These are phyloP conservation scores for Halocafeteria seosinensis DNA, from an alignment of 108 stramenopile genomes.

Conservation along the genomic window DNA sequence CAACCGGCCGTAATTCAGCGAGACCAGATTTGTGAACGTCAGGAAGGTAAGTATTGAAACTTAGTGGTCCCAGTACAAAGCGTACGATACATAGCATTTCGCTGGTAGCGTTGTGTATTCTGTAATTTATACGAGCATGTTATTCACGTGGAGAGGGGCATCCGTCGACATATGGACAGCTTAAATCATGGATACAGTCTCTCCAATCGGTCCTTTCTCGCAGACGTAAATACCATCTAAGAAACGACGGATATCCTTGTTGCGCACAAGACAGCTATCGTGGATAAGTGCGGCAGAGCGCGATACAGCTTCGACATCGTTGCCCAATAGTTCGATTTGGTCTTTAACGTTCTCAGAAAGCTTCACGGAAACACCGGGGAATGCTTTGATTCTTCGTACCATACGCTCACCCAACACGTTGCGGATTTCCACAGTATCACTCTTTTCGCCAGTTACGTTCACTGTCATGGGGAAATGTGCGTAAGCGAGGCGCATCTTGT, in stretches of 20 bases:
- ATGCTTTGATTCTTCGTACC: conserved; percentile 66
- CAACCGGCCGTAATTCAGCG: too few species aligned
- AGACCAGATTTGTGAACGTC: too few species aligned
- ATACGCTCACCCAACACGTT: conserved; percentile 99
- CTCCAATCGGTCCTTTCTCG: conserved; percentile 68
- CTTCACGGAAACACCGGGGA: conserved; percentile 70
- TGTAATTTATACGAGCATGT: too few species aligned
- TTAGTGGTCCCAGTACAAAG: too few species aligned
- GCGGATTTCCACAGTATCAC: conserved; percentile 67
- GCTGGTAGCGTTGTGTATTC: too few species aligned
- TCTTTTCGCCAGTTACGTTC: conserved; percentile 42
- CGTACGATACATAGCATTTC: too few species aligned
- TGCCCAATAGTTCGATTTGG: conserved; percentile 84
- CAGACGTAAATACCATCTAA: conserved; percentile 98
- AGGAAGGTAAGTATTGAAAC: too few species aligned
- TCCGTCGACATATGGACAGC: too few species aligned
- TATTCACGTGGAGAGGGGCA: too few species aligned
- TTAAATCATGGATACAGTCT: background rate
- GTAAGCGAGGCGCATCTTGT: conserved; percentile 99
- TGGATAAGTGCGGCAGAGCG: conserved; percentile 82
- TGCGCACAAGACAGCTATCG: conserved; percentile 76
- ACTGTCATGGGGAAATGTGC: conserved; percentile 99
- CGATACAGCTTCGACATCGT: conserved; percentile 85
- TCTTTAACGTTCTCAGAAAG: conserved; percentile 89
- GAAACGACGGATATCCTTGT: conserved; percentile 99